Percentiles rank a stretch among this genome's conserved stretches.
Conservation (phyloP, 225 moss, liverwort and hornwort species). For the Physcomitrium patens region DNA sequence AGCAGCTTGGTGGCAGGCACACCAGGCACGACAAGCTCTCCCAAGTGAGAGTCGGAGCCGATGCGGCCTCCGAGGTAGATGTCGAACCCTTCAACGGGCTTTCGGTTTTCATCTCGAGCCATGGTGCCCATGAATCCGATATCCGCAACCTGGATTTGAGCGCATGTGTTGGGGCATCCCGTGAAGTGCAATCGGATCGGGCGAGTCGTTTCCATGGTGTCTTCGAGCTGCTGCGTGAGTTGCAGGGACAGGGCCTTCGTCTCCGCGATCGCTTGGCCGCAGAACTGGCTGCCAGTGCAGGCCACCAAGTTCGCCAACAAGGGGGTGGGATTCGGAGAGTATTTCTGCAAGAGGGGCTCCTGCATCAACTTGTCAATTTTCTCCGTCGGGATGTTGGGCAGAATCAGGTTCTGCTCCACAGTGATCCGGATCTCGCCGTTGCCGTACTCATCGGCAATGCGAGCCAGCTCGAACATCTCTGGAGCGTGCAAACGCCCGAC, state of each 20-base stretch:
- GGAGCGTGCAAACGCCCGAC: constrained; percentile 78
- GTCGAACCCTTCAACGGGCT: constrained; percentile 76
- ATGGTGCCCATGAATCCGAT: constrained; percentile 89
- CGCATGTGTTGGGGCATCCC: constrained; percentile 80
- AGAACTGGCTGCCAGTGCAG: constrained; percentile 81
- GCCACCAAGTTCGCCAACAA: constrained; percentile 64
- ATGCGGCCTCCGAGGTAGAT: constrained; percentile 79
- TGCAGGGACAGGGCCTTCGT: constrained; percentile 63
- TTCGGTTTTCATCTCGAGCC: constrained; percentile 80
- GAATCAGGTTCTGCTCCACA: constrained; percentile 74
- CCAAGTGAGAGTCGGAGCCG: constrained; percentile 81
- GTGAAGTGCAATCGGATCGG: constrained; percentile 79
- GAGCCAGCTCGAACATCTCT: constrained; percentile 74
- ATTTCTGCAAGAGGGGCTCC: constrained; percentile 60
- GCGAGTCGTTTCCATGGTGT: constrained; percentile 56
- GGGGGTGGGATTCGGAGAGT: constrained; percentile 53
- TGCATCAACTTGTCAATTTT: constrained; percentile 43
- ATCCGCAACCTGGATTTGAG: constrained; percentile 80
- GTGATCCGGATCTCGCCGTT: constrained; percentile 68
- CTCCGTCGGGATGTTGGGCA: constrained; percentile 61
- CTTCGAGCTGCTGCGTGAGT: constrained; percentile 67
- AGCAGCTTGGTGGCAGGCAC: constrained; percentile 67
- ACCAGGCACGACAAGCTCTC: constrained; percentile 56
- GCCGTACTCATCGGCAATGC: constrained; percentile 71
- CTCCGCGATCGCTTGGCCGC: constrained; percentile 69